A percentile compares a stretch with the other conserved stretches of the same genome.
phyloP scores from a whole-genome alignment of 106 monocot species.

The Allium fistulosum region DNA sequence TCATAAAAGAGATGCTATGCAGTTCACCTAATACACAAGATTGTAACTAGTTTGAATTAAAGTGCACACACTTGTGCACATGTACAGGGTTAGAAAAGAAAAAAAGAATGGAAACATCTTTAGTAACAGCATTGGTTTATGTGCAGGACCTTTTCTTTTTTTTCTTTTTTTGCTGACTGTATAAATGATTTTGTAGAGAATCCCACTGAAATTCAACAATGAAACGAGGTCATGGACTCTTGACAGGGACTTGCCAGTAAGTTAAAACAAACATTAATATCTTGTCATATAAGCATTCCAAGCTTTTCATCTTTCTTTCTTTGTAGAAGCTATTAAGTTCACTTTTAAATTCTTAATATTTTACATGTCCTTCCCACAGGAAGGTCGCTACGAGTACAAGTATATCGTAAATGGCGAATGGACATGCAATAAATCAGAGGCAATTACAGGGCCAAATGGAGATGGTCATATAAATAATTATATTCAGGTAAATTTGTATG shows the following conservation, averaged over 20 bases:
- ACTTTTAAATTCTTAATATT: neutral
- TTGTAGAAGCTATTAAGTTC: neutral
- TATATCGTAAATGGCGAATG: constrained; percentile 83
- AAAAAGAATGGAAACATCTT: neutral
- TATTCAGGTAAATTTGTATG: constrained; percentile 28
- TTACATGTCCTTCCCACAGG: constrained; percentile 25
- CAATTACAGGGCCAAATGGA: constrained; percentile 44
- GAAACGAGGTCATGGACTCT: constrained; percentile 61
- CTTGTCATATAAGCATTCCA: neutral
- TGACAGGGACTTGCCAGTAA: constrained; percentile 76
- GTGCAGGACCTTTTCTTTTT: neutral
- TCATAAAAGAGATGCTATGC: no score
- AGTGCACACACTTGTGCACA: neutral
- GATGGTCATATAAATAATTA: constrained; percentile 92
- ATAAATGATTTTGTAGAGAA: constrained; percentile 39
- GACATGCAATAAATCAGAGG: constrained; percentile 58
- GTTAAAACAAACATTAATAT: constrained; percentile 6
- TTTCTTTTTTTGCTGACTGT: neutral
- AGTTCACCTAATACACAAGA: neutral
- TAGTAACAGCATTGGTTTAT: neutral
- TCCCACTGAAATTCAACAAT: constrained; percentile 66
- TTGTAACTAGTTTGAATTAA: neutral
- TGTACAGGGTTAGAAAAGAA: neutral
- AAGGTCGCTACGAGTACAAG: constrained; percentile 92
- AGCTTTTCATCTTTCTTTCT: neutral